phyloP scores from a whole-genome alignment of 441 rosid species.

The Adansonia grandidieri region DNA sequence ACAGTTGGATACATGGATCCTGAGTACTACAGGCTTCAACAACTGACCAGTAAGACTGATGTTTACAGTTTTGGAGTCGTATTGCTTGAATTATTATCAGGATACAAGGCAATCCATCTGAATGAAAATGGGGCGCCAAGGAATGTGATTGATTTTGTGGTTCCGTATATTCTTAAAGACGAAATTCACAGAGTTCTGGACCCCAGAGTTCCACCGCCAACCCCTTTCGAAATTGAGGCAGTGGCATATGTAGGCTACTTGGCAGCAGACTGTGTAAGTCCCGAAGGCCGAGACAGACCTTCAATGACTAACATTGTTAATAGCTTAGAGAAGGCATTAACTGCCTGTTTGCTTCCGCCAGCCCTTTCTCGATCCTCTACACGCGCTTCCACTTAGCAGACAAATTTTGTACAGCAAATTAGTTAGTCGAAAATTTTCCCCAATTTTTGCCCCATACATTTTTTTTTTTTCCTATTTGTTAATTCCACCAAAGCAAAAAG shows the following conservation, averaged over 20 bases:
- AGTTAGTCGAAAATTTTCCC: neutral
- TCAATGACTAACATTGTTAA: constrained; percentile 58
- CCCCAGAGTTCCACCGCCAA: constrained; percentile 61
- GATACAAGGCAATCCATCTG: constrained; percentile 65
- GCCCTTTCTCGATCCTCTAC: constrained; percentile 48
- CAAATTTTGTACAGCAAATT: constrained; percentile 4
- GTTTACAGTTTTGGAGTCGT: constrained; percentile 83
- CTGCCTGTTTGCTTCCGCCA: constrained; percentile 46
- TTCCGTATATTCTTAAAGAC: constrained; percentile 63
- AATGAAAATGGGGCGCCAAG: constrained; percentile 56
- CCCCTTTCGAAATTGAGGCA: constrained; percentile 74
- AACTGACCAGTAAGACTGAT: constrained; percentile 66
- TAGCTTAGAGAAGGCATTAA: constrained; percentile 61
- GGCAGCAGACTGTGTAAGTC: constrained; percentile 64
- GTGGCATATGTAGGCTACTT: constrained; percentile 64
- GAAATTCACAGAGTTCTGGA: constrained; percentile 73
- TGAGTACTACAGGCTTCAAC: constrained; percentile 75
- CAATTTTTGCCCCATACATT: neutral
- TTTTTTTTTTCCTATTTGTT: neutral
- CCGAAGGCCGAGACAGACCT: constrained; percentile 63
- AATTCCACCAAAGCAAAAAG: neutral
- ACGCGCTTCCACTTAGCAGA: constrained; percentile 38
- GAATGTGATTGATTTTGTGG: constrained; percentile 68
- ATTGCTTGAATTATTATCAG: constrained; percentile 67
- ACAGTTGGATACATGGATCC: constrained; percentile 87